Evolutionary conservation across 2,329 filamentous ascomycete species (phyloP), one percentile per base, ranked within the genome.

Genomic region (Myriosclerotinia duriaeana): DNA sequence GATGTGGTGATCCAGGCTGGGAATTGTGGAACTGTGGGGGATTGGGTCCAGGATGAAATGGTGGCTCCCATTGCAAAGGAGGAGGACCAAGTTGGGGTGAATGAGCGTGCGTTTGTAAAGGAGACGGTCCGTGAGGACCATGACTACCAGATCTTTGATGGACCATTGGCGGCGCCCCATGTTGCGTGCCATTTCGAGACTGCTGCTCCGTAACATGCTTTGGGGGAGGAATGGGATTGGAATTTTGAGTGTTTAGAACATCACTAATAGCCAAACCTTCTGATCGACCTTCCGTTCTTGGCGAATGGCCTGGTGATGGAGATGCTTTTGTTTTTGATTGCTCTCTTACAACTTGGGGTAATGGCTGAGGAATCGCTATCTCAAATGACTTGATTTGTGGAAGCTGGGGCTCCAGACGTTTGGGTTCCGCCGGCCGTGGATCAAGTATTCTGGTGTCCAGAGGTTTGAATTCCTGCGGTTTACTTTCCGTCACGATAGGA

Each of bases 191-290:
- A 63, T 66, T 68, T 44, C 50, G 63, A 58, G 54, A 42, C 44
- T 40, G 60, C 50, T 52, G 64, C 55, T 71, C 71, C 60, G 63
- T 38, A 6, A 65, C 17, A 56, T 67, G 69, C 12, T 30, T 38
- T 1, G 67, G 59, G 36, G 69, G 58, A 42, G 69, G 56, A 22
- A 70, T 55, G 14, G 65, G 42, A 60, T 64, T 62, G n/a, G 65
- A 58, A 44, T 73, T 67, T 44, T 67, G 70, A 42, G 58, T 69
- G 64, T 73, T 76, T 52, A 72, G 50, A 58, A 72, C 69, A 69
- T 75, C 72, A 50, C 55, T 73, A 44, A 74, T 73, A 11, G 71
- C 69, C 42, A 73, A 50, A 38, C 71, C 72, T 61, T 75, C 73
- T 42, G 70, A 68, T 63, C 68, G 66, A 40, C 50, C 48, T 53